Conservation (phyloP, 805 yeast species). For the Candida ponderosae region DNA sequence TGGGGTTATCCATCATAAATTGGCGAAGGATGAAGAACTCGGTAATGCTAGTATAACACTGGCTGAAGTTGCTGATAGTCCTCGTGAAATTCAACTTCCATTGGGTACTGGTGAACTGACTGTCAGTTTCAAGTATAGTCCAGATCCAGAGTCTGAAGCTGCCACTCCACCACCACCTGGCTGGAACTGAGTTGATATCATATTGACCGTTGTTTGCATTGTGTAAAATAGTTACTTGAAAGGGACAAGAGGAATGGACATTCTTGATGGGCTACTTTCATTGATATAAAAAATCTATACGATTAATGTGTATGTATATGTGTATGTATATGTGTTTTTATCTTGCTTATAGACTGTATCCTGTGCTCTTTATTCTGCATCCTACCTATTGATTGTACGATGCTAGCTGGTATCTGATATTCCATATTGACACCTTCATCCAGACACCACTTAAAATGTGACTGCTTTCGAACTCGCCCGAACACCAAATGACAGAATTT, state of each 20-base stretch:
- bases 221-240: constrained; percentile 7
- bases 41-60: constrained; percentile 51
- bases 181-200: constrained; percentile 4
- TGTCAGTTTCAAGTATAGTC: constrained; percentile 32
- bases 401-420: too few relatives aligned
- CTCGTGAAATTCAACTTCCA: constrained; percentile 32
- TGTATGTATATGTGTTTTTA: too few relatives aligned
- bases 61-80: constrained; percentile 38
- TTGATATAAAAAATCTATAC: too few relatives aligned
- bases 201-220: not conserved
- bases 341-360: too few relatives aligned
- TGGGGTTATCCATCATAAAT: constrained; percentile 58
- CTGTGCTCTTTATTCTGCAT: too few relatives aligned
- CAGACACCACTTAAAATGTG: constrained; percentile 8
- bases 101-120: constrained; percentile 32
- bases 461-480: constrained; percentile 1
- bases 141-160: constrained; percentile 12
- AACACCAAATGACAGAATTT: constrained; percentile 7
- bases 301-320: too few relatives aligned
- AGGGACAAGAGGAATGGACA: constrained; percentile 14
- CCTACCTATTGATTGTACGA: too few relatives aligned
- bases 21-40: constrained; percentile 62
- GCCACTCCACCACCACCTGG: constrained; percentile 13
- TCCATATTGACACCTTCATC: too few relatives aligned
- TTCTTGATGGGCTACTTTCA: constrained; percentile 4